Conservation (phyloP, 257 asterid species). For the Solanum medicagineum region DNA sequence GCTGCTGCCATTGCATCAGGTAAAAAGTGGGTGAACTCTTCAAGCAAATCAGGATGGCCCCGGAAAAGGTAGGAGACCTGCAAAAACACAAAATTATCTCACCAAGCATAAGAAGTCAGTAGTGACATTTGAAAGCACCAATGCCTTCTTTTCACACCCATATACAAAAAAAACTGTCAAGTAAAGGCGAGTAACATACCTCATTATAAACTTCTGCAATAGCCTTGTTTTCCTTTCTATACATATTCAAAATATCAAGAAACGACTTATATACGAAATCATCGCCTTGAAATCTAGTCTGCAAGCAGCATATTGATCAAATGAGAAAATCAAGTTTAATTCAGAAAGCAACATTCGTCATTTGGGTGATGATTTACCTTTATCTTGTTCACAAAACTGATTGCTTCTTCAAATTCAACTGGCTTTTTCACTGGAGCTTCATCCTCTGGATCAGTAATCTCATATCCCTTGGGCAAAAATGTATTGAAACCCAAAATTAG, state of each 20-base stretch:
- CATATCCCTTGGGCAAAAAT: constrained; percentile 78
- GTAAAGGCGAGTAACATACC: constrained; percentile 28
- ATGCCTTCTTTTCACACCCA: background rate
- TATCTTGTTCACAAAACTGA: constrained; percentile 68
- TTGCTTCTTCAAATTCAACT: constrained; percentile 68
- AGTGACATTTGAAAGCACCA: background rate
- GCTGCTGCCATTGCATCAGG: constrained; percentile 66
- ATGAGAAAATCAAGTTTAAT: constrained; percentile 2
- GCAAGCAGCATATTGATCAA: constrained; percentile 26
- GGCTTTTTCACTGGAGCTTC: constrained; percentile 60
- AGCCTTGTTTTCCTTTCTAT: constrained; percentile 59
- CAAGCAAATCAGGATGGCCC: constrained; percentile 82
- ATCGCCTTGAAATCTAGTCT: constrained; percentile 84
- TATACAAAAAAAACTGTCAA: background rate
- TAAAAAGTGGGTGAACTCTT: constrained; percentile 81
- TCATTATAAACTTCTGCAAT: constrained; percentile 71
- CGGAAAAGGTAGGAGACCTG: constrained; percentile 83
- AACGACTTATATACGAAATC: constrained; percentile 78
- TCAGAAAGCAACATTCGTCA: background rate
- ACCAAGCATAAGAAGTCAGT: background rate
- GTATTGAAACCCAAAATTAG: constrained; percentile 90
- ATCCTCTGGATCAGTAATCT: constrained; percentile 61
- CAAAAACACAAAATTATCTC: constrained; percentile 1
- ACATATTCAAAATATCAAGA: constrained; percentile 83
- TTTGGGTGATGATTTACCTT: constrained; percentile 43